phyloP scores from a whole-genome alignment of 768 basidiomycete genomes.

The Collybia nuda region DNA sequence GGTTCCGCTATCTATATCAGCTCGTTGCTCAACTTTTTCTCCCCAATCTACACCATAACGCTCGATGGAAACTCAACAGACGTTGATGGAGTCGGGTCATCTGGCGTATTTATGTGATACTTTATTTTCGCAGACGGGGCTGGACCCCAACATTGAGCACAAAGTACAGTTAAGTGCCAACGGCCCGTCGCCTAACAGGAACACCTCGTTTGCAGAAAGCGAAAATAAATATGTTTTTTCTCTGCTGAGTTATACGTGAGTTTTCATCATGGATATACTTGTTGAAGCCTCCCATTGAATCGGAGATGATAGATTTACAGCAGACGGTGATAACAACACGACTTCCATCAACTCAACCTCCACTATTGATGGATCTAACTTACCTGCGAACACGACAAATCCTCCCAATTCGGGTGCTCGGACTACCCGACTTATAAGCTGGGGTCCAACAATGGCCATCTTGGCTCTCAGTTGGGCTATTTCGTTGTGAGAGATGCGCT shows the following conservation, averaged over 20 bases:
- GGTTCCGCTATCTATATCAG: slow-evolving; percentile 25
- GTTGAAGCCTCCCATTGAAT: no score
- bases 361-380: no score
- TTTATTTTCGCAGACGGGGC: slow-evolving; percentile 19
- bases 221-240: slow-evolving; percentile 16
- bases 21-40: slow-evolving; percentile 15
- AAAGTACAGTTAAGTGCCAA: slow-evolving; percentile 21
- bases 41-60: slow-evolving; percentile 21
- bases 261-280: not conserved
- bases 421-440: no score
- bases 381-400: no score
- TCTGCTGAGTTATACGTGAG: slow-evolving; percentile 21
- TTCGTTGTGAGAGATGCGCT: no score
- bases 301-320: no score
- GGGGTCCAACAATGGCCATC: no score
- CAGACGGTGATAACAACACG: no score
- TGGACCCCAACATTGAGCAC: slow-evolving; percentile 22
- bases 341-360: no score
- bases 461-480: no score
- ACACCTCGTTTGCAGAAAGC: slow-evolving; percentile 7
- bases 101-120: slow-evolving; percentile 18
- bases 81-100: slow-evolving; percentile 19
- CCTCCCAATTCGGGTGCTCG: no score
- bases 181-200: slow-evolving; percentile 17
- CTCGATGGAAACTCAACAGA: slow-evolving; percentile 22